A percentile compares a stretch with the other conserved stretches of the same genome.
Conservation (phyloP, 805 yeast species). For the Brettanomyces custersianus region DNA sequence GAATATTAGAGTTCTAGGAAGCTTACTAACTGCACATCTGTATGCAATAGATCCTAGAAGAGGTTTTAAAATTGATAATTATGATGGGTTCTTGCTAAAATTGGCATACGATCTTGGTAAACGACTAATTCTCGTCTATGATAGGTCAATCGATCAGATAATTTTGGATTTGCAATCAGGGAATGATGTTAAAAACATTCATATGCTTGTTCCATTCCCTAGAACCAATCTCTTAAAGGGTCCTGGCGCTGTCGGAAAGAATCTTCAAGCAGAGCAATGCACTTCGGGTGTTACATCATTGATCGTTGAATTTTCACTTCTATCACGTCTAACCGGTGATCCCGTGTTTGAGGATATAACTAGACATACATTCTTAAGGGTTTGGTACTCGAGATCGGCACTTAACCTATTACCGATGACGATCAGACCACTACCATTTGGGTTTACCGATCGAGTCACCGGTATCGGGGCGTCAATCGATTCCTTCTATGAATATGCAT, state of each 20-base stretch:
- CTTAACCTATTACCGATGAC: constrained; percentile 73
- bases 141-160: constrained; percentile 36
- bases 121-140: constrained; percentile 62
- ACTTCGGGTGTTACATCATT: constrained; percentile 85
- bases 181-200: not conserved
- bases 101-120: constrained; percentile 73
- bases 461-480: constrained; percentile 91
- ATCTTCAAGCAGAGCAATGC: constrained; percentile 58
- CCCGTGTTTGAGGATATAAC: constrained; percentile 56
- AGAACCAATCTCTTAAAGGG: constrained; percentile 62
- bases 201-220: constrained; percentile 56
- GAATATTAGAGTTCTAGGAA: constrained; percentile 75
- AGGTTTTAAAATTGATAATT: constrained; percentile 34
- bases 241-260: constrained; percentile 31
- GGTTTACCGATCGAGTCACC: constrained; percentile 50
- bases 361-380: constrained; percentile 49
- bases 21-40: constrained; percentile 70
- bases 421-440: constrained; percentile 32
- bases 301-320: constrained; percentile 66
- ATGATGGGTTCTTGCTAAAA: constrained; percentile 63
- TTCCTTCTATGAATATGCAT: constrained; percentile 82
- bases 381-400: constrained; percentile 61
- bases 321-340: constrained; percentile 71
- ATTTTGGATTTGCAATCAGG: too few species aligned
- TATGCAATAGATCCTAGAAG: constrained; percentile 44